Base-by-base conservation (phyloP, 257 asterid genomes). In the Eucommia ulmoides region DNA sequence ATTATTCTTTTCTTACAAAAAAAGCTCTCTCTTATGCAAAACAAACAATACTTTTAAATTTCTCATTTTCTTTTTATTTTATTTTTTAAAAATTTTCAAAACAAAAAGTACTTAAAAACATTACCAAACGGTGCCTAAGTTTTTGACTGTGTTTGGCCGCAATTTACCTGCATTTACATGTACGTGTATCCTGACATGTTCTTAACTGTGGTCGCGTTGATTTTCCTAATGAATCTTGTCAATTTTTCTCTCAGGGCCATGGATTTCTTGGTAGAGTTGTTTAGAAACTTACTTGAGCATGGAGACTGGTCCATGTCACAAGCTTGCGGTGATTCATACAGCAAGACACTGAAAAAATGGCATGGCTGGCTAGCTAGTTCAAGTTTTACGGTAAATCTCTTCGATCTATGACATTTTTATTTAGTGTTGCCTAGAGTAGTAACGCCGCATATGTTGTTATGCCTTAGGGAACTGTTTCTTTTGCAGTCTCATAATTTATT, bases 351-450 rank as follows among this genome's bases (percentile, higher is more conserved):
- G 71, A 83, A 86, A 67, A 73, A 86, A 67, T 91, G 80, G 79
- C 99, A 91, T 63, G 95, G 99, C 45, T 91, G 95, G 96, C 75
- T 91, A 22, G 99, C 99, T 55, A 86, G 96, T 75, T 86, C 96
- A 50, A 81, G 87, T 70, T 91, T 86, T 65, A 46, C 83, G 84
- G 99, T 91, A 65, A 58, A 41, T 52, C 44, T 35, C 44, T 35
- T 35, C 3, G 3, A 9, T 2, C 11, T 9, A 35, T 35, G 44
- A 35, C 11, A 15, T 18, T 4, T 2, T 1, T 35, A 1, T 18
- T 9, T 11, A 2, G 11, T 35, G 44, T 4, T 3, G 2, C 44
- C 16, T 35, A 11, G 11, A 26, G 12, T 35, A 18, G 3, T 35
- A 35, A 15, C 16, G 9, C 11, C 44, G n/a, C 11, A 10, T 3